A percentile compares a stretch with the other conserved stretches of the same genome.
Evolutionary conservation across 108 stramenopile genomes (phyloP).

Genomic region (Aurantiochytrium sp.): DNA sequence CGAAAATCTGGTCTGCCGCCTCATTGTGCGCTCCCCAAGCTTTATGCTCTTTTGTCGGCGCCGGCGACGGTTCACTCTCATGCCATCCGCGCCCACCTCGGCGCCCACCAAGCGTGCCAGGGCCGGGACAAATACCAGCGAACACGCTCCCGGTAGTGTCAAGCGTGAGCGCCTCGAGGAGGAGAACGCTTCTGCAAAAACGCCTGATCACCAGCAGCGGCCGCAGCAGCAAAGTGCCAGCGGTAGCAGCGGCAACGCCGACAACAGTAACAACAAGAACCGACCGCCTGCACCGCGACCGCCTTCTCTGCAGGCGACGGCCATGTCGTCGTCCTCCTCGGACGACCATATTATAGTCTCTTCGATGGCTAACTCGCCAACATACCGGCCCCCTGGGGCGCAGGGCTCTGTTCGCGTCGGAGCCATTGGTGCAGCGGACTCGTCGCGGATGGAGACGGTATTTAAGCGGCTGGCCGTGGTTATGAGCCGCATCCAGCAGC

Average conservation of each 20-base stretch:
- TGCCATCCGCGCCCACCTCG: not conserved
- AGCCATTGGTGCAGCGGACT: not conserved
- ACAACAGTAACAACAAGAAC: too few species aligned
- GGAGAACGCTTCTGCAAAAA: not conserved
- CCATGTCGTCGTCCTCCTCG: too few species aligned
- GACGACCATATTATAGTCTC: too few species aligned
- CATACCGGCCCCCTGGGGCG: too few species aligned
- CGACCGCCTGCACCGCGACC: not conserved
- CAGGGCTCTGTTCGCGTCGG: not conserved
- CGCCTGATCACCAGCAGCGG: too few species aligned
- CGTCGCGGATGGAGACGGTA: not conserved
- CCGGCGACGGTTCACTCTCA: not conserved
- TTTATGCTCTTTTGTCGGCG: constrained; percentile 20
- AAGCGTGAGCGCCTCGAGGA: not conserved
- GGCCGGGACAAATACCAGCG: not conserved
- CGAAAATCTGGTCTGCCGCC: not conserved
- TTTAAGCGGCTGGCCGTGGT: not conserved
- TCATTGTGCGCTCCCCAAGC: not conserved
- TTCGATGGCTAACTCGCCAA: too few species aligned
- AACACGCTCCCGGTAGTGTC: not conserved
- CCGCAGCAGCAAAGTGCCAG: too few species aligned
- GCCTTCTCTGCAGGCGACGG: too few species aligned
- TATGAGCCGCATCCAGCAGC: constrained; percentile 22
- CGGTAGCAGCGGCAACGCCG: too few species aligned
- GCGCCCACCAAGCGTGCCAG: not conserved